Evolutionary conservation across 2,329 filamentous ascomycete species (phyloP).

Genomic region (Epichloe sylvatica): DNA sequence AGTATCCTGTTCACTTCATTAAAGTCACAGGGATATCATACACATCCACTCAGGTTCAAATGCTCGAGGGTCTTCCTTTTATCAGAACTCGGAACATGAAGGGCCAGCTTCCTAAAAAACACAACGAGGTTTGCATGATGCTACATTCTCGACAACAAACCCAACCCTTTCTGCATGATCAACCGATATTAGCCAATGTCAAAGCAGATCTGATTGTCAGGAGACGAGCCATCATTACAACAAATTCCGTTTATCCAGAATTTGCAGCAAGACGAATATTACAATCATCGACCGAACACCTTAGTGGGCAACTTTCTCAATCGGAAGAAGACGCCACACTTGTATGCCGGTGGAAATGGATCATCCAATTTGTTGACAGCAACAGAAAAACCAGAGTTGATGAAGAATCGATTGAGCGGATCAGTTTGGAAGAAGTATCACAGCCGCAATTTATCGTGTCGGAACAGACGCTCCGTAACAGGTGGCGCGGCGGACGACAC

Average conservation of each 20-base stretch:
- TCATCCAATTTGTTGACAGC: conserved; percentile 13
- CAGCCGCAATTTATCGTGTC: conserved; percentile 15
- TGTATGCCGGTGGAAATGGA: conserved; percentile 38
- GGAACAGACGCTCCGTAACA: conserved; percentile 20
- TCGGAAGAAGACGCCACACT: conserved; percentile 13
- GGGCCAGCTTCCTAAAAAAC: conserved; percentile 24
- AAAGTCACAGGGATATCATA: conserved; percentile 29
- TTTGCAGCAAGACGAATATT: conserved; percentile 14
- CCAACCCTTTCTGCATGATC: conserved; percentile 11
- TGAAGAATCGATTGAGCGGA: conserved; percentile 24
- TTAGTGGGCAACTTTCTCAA: conserved; percentile 12
- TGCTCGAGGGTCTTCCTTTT: conserved; percentile 26
- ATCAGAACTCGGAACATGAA: conserved; percentile 20
- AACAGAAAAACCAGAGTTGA: conserved; percentile 12
- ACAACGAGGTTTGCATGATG: conserved; percentile 30
- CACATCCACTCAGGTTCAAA: conserved; percentile 9
- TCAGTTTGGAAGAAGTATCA: conserved; percentile 18
- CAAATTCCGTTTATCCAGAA: conserved; percentile 37
- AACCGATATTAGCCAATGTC: conserved; percentile 31
- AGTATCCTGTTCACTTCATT: conserved; percentile 21
- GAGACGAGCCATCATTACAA: conserved; percentile 33
- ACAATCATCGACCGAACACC: conserved; percentile 1
- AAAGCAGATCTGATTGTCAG: conserved; percentile 21
- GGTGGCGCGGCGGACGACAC: conserved; percentile 17
- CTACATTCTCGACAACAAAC: conserved; percentile 24